Base-by-base conservation (phyloP, 2,329 filamentous ascomycete genomes). In the Trichophyton benhamiae region DNA sequence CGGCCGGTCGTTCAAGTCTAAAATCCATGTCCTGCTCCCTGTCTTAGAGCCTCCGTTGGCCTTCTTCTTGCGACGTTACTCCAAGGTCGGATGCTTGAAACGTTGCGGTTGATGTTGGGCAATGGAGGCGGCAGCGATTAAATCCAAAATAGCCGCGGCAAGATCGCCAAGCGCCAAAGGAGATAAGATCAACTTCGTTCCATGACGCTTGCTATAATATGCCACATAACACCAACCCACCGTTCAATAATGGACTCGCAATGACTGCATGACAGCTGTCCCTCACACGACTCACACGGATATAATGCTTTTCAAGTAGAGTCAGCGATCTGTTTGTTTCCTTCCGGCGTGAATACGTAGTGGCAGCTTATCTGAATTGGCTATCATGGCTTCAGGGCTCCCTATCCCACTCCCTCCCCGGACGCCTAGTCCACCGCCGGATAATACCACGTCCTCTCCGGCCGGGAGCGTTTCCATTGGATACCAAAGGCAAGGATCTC, bases 351-450 rank as follows among this genome's bases (percentile, higher is more conserved):
- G 20, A 52, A 52, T 52, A 52, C 22, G 8, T 13, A 13, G 8
- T 25, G 46, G 46, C 46, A 52, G 25, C 22, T 52, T 11, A 22
- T 11, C 46, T 30, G 46, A 15, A 13, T 9, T 27, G 46, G 46
- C 46, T n/a, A 25, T 27, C 20, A 87, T 87, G 84, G 82, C 82
- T 65, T 79, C 82, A 62, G 77, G 77, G 66, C 77, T 83, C 65
- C 80, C 83, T 59, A 78, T 84, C 64, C 82, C 82, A 62, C 72
- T 80, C 48, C 83, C 83, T 63, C 84, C 85, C 61, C 79, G 82
- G 66, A 86, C 85, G 36, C 84, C 84, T 11, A 85, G 85, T 67
- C 85, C 84, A 66, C 84, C 84, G 65, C 78, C 81, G 68, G 76
- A 79, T 66, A 68, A 72, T 66, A 68, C 71, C 64, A 61, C 66